Base-by-base conservation (phyloP, 768 basidiomycete genomes). In the Pisolithus sp. region DNA sequence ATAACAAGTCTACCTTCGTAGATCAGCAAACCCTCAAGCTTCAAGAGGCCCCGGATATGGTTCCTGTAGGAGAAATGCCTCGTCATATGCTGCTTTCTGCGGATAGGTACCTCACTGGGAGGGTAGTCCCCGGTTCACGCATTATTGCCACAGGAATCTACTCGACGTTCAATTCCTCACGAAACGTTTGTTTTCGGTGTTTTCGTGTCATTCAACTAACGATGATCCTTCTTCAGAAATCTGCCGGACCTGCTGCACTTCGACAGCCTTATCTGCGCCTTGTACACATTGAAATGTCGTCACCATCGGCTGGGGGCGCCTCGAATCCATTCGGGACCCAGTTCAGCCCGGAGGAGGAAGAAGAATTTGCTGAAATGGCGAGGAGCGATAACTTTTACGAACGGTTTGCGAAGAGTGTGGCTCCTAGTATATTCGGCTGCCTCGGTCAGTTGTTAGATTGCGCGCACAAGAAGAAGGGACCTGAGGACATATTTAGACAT, bases 31-130 rank as follows among this genome's bases (percentile, higher is more conserved):
- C 82, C 10, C 77, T 99, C 59, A 99, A 99, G 67, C 79, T 99
- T 12, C 96, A 99, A 69, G 96, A 99, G 69, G 94, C 95, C 17
- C 96, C 96, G 0, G 96, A 99, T 67, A 96, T 97, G 92, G 96
- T 99, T 1, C 96, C 96, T 0, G 94, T 98, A 23, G 96, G 96
- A 77, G 96, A 99, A 64, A 75, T 99, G 39, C 96, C 96, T 8
- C 73, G 94, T 46, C 96, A 98, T 65, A 93, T 99, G 79, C 77
- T 95, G 47, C 74, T 99, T 23, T 94, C 90, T 26, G 83, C 83
- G 5, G 96, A 99, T 67, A 76, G 95, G 67, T 85, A 93, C 62
- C 75, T 98, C 49, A 92, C 94, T 0, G 93, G 91, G 0, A 85
- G 85, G 63, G 94, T 97, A 9, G 89, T 97, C 9, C 96, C 96